phyloP scores from a whole-genome alignment of 2,329 filamentous ascomycete genomes.

The Aspergillus viridinutans region DNA sequence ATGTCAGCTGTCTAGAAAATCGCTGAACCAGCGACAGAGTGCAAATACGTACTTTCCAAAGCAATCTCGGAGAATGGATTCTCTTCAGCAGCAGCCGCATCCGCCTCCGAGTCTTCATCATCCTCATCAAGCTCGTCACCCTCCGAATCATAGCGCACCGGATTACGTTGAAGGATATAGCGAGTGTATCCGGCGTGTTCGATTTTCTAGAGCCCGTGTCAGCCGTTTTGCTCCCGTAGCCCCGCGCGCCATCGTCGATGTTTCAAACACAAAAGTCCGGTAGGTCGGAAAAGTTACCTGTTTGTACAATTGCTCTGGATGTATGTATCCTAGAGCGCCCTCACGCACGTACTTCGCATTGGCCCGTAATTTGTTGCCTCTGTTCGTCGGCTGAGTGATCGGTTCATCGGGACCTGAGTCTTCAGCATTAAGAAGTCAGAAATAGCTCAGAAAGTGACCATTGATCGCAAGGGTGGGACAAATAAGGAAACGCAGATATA shows the following conservation, averaged over 20 bases:
- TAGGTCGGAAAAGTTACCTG: slow-evolving; percentile 40
- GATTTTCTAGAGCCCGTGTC: slow-evolving; percentile 45
- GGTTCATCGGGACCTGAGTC: slow-evolving; percentile 48
- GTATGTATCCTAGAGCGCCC: slow-evolving; percentile 50
- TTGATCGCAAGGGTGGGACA: neutral
- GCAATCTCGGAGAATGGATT: slow-evolving; percentile 58
- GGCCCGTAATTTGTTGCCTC: slow-evolving; percentile 58
- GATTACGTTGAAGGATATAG: slow-evolving; percentile 56
- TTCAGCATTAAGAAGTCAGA: slow-evolving; percentile 18
- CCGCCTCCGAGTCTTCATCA: slow-evolving; percentile 56
- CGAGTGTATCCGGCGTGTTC: slow-evolving; percentile 60
- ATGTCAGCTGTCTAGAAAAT: slow-evolving; percentile 4
- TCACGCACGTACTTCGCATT: slow-evolving; percentile 55
- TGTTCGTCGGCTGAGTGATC: slow-evolving; percentile 53
- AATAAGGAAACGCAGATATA: slow-evolving; percentile 21
- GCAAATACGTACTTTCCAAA: slow-evolving; percentile 49
- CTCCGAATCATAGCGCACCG: slow-evolving; percentile 59
- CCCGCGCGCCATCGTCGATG: neutral
- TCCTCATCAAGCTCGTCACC: slow-evolving; percentile 58
- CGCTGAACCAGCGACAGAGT: neutral
- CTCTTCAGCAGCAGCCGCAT: slow-evolving; percentile 55
- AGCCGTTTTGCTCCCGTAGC: neutral
- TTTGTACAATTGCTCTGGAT: slow-evolving; percentile 52
- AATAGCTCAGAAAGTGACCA: neutral
- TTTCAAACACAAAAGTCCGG: neutral